A percentile compares a stretch with the other conserved stretches of the same genome.
Conservation (phyloP, 805 yeast genomes). For the Yamadazyma philogaea region DNA sequence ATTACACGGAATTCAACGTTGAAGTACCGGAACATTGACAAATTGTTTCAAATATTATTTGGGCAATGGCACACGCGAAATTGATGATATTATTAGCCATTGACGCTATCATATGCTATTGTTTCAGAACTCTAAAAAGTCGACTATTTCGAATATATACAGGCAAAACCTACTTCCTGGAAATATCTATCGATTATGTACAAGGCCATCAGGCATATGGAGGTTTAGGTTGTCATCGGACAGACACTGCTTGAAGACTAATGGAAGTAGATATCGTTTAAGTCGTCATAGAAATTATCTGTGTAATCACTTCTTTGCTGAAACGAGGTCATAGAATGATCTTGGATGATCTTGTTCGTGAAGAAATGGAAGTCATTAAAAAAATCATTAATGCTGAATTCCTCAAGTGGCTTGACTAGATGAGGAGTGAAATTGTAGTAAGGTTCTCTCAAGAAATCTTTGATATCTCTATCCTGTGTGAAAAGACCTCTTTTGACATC, state of each 20-base stretch:
- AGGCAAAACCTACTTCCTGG: too few species aligned
- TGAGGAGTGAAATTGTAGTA: conserved; percentile 4
- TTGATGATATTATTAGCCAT: too few species aligned
- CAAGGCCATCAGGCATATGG: too few species aligned
- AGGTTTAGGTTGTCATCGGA: too few species aligned
- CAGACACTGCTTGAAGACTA: not conserved
- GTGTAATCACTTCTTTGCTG: not conserved
- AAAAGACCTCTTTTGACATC: not conserved
- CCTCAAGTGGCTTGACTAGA: conserved; percentile 6
- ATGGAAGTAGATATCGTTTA: conserved; percentile 4
- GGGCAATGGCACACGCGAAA: too few species aligned
- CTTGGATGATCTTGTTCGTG: not conserved
- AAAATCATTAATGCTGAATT: conserved; percentile 2
- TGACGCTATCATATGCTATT: too few species aligned
- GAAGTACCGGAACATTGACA: too few species aligned
- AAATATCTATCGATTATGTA: too few species aligned
- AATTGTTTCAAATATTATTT: too few species aligned
- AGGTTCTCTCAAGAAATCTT: conserved; percentile 1
- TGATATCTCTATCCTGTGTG: conserved; percentile 4
- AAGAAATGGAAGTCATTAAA: conserved; percentile 2
- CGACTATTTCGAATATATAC: too few species aligned
- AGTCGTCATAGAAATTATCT: conserved; percentile 9
- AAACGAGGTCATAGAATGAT: not conserved
- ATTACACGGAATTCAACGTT: too few species aligned
- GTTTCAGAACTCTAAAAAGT: too few species aligned